These are phyloP conservation scores for Colletotrichum ledebouriae DNA, from an alignment of 2,329 filamentous ascomycete genomes.

Conservation along the genomic window DNA sequence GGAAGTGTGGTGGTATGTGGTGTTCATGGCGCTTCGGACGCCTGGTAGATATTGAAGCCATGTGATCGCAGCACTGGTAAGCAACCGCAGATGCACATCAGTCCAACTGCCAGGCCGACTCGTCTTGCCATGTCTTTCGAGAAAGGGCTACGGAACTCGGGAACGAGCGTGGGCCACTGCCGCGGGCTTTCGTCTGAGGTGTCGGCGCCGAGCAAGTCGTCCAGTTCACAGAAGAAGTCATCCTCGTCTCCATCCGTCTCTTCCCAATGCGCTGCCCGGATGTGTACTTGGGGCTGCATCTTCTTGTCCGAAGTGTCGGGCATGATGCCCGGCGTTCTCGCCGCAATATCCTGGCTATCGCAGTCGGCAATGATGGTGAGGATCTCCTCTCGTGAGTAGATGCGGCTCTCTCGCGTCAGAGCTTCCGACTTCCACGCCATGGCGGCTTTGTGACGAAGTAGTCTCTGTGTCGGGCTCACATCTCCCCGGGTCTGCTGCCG, in stretches of 20 bases:
- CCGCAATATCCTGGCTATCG: conserved; percentile 34
- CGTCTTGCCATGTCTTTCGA: conserved; percentile 47
- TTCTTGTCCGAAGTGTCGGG: conserved; percentile 21
- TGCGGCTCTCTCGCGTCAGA: conserved; percentile 37
- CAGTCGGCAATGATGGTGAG: conserved; percentile 40
- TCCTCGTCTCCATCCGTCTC: conserved; percentile 39
- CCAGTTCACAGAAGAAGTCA: conserved; percentile 40
- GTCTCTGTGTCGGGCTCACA: conserved; percentile 56
- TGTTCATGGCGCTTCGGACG: conserved; percentile 30
- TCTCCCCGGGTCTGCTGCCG: conserved; percentile 43
- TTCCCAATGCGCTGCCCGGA: conserved; percentile 42
- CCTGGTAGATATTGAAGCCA: conserved; percentile 38
- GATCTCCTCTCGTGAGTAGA: conserved; percentile 38
- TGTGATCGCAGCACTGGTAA: conserved; percentile 41
- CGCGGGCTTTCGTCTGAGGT: conserved; percentile 15
- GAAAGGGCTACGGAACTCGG: conserved; percentile 39
- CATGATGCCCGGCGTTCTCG: conserved; percentile 24
- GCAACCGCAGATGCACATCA: conserved; percentile 47
- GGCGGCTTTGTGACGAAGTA: conserved; percentile 59
- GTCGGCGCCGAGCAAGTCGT: conserved; percentile 24
- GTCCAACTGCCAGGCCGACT: conserved; percentile 49
- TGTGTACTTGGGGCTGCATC: conserved; percentile 30
- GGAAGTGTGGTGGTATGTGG: too few relatives aligned
- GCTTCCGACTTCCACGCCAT: conserved; percentile 54
- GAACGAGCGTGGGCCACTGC: conserved; percentile 34